Percentiles rank a stretch among this genome's conserved stretches.
Evolutionary conservation across 345 rosid genomes (phyloP).

Genomic region (Citrus maxima): DNA sequence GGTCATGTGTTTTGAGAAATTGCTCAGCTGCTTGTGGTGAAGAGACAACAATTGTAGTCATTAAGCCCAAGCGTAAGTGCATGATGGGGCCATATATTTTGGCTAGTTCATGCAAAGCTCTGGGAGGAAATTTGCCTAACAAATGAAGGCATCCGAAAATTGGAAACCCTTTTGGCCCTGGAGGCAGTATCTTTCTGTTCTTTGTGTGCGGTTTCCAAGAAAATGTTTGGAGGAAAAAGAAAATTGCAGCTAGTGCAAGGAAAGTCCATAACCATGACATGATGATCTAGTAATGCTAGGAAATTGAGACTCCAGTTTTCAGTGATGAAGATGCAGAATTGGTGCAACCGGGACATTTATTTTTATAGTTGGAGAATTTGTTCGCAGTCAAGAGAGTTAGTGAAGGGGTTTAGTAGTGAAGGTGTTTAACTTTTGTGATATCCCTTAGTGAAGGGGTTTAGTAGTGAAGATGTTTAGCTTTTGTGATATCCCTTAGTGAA

Average conservation of each 20-base stretch:
- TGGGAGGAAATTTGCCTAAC: neutral
- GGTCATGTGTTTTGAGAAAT: constrained; percentile 34
- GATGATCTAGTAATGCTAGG: neutral
- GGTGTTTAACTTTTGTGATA: too few species aligned
- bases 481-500: too few species aligned
- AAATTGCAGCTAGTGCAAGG: neutral
- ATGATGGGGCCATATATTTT: constrained; percentile 34
- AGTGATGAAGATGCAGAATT: neutral
- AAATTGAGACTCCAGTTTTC: neutral
- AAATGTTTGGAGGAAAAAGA: neutral
- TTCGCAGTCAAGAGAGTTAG: too few species aligned
- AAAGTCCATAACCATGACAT: neutral
- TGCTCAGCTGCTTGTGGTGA: constrained; percentile 31
- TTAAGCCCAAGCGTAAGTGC: constrained; percentile 11
- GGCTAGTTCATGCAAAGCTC: neutral
- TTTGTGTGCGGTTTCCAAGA: neutral
- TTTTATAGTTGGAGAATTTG: neutral
- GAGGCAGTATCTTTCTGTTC: constrained; percentile 19
- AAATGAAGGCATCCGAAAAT: neutral
- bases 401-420: too few species aligned
- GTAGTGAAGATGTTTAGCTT: too few species aligned
- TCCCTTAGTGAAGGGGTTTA: too few species aligned
- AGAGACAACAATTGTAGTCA: constrained; percentile 9
- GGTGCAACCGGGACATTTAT: neutral
- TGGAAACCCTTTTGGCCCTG: constrained; percentile 18